Evolutionary conservation across 2,329 filamentous ascomycete genomes (phyloP).

Genomic region (Trichoderma afroharzianum): DNA sequence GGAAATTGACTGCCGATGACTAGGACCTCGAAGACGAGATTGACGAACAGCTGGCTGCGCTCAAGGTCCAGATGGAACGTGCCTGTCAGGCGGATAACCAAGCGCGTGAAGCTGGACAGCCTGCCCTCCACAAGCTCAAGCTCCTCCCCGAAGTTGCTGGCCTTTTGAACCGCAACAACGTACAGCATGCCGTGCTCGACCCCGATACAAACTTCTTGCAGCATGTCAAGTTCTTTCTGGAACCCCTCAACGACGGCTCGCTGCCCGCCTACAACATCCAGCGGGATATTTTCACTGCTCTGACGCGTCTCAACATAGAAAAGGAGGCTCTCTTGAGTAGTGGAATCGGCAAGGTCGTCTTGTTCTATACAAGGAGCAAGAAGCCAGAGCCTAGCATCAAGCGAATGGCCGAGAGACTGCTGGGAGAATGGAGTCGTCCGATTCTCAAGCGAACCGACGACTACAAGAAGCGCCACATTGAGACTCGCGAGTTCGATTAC

Average conservation of each 20-base stretch:
- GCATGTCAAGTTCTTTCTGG: constrained; percentile 94
- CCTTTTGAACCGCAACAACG: constrained; percentile 83
- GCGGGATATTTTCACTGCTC: constrained; percentile 81
- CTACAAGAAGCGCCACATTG: constrained; percentile 77
- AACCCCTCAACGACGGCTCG: constrained; percentile 89
- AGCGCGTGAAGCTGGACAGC: constrained; percentile 72
- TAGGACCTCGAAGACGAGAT: constrained; percentile 87
- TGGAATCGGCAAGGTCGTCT: constrained; percentile 91
- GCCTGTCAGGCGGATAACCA: constrained; percentile 84
- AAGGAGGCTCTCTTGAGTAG: constrained; percentile 88
- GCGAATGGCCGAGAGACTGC: constrained; percentile 84
- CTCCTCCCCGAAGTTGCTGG: constrained; percentile 87
- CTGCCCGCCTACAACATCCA: constrained; percentile 97
- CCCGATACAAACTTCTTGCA: constrained; percentile 94
- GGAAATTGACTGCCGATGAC: not conserved
- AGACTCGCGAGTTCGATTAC: constrained; percentile 62
- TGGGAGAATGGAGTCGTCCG: constrained; percentile 92
- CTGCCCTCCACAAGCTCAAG: constrained; percentile 88
- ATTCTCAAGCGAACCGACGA: constrained; percentile 92
- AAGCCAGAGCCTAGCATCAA: constrained; percentile 85
- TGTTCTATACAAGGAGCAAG: constrained; percentile 96
- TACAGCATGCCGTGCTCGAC: constrained; percentile 80
- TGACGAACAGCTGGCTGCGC: constrained; percentile 82
- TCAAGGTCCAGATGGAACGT: constrained; percentile 85
- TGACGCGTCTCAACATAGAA: constrained; percentile 78